Base-by-base conservation (phyloP, 2,329 filamentous ascomycete genomes). In the Diplodia intermedia region DNA sequence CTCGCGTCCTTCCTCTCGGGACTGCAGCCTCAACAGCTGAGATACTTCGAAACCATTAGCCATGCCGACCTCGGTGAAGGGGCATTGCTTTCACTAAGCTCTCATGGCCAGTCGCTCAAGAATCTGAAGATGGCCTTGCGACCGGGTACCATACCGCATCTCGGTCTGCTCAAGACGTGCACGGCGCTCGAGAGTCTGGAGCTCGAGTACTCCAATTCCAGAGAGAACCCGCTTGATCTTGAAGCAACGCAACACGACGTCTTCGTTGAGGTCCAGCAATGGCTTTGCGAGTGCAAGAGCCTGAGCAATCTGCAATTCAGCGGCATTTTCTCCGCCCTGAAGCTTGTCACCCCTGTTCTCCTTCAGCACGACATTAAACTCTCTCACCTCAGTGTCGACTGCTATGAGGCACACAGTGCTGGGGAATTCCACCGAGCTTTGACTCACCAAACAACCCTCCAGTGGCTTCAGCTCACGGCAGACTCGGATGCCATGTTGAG, bases 1-100 rank as follows among this genome's bases (percentile, higher is more conserved):
- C 80, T 90, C 61, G 85, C 88, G 0, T 79, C 80, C 2, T 90
- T 91, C 72, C 81, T 92, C 56, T 79, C 78, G 29, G 80, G 82
- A 1, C 81, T 92, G 60, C 82, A 78, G 20, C 81, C 84, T 2
- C 84, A 91, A 70, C 86, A 83, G 1, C 77, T 92, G 12, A 81
- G 82, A 67, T 83, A 82, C 23, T 88, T 92, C 67, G 81, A 87
- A 68, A 83, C 88, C 33, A 82, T 88, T 66, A 86, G 85, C 72
- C 79, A 82, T 50, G 86, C 86, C 70, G 78, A 82, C 2, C 81
- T 90, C 18, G 85, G 85, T 0, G 77, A 80, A 3, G 80, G 85
- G 53, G 86, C 88, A 0, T 85, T 90, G 56, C 75, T 81, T 31
- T 83, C 85, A 3, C 72, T 89, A 6, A 84, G 82, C 69, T 78